phyloP scores from a whole-genome alignment of 1,284 basidiomycete genomes.

The Microstroma glucosiphilum region DNA sequence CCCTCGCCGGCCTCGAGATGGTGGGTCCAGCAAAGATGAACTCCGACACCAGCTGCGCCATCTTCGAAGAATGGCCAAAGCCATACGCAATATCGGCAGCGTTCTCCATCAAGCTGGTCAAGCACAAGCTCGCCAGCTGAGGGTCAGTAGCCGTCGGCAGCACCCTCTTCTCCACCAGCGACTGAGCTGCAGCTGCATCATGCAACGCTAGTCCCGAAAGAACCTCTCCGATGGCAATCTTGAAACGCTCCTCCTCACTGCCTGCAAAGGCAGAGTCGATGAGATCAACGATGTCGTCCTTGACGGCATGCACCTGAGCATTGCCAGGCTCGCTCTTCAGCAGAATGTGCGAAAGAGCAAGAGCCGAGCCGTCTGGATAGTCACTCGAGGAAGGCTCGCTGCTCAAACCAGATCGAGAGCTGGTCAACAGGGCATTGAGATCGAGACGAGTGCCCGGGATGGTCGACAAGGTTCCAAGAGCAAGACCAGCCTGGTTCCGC shows the following conservation, averaged over 20 bases:
- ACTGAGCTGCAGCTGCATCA: constrained; percentile 63
- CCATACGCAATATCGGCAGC: constrained; percentile 63
- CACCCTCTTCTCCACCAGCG: constrained; percentile 61
- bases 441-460: constrained; percentile 54
- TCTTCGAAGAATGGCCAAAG: constrained; percentile 60
- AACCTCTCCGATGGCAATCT: constrained; percentile 64
- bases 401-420: constrained; percentile 61
- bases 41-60: constrained; percentile 69
- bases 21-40: constrained; percentile 66
- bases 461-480: constrained; percentile 85
- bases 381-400: constrained; percentile 14
- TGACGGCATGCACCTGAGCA: constrained; percentile 71
- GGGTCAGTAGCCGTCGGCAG: constrained; percentile 62
- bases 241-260: constrained; percentile 19
- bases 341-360: constrained; percentile 11
- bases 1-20: constrained; percentile 75
- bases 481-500: constrained; percentile 72
- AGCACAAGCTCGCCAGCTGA: constrained; percentile 61
- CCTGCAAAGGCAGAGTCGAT: constrained; percentile 66
- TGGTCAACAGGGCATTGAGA: constrained; percentile 70
- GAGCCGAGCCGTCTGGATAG: constrained; percentile 4
- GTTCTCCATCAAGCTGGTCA: constrained; percentile 62
- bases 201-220: constrained; percentile 62
- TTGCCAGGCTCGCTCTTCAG: constrained; percentile 54
- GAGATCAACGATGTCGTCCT: constrained; percentile 68